Evolutionary conservation across 495 filamentous ascomycete genomes (phyloP), one percentile per base, ranked within the genome.

Genomic region (Trichoderma virens): DNA sequence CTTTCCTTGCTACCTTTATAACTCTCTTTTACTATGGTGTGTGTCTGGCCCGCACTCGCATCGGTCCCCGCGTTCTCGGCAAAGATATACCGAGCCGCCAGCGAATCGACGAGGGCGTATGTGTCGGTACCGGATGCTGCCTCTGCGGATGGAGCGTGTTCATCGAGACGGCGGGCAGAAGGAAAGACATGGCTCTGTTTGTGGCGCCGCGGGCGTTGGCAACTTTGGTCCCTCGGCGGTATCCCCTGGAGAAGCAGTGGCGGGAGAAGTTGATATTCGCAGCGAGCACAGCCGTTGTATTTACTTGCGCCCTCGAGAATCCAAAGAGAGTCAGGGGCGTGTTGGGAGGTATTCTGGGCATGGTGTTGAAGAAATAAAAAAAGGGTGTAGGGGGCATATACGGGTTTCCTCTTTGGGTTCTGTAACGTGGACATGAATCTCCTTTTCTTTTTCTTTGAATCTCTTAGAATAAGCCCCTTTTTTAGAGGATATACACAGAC

Each of bases 101-200:
- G 68, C 61, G 65, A 13, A 80, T 85, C 56, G 81, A 85, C 43
- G 71, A 74, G 7, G 91, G 92, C 4, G 68, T 92, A 13, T 94
- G 91, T 65, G 83, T 97, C 23, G 85, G 83, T 2, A 75, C 82
- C 9, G 91, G 92, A 38, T 93, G 92, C 74, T 70, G 87, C 35
- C 73, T 92, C 54, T 96, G 93, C 69, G 93, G 93, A 3, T 91
- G 89, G 88, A 93, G 90, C 73, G 85, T 93, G 62, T 73, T 96
- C 63, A 71, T 92, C 39, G 93, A 97, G 76, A 82, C 83, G 34
- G 74, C 80, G 28, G 79, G 79, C 59, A 82, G 89, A 68, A 79
- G 91, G 61, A 87, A 89, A 71, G 93, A 97, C 66, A 78, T 96
- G 68, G 86, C 86, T 31, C 78, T 95, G 56, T 97, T 96, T 76